These are phyloP conservation scores for Selaginella tamariscina DNA, from an alignment of 75 land plant species.

Conservation along the genomic window DNA sequence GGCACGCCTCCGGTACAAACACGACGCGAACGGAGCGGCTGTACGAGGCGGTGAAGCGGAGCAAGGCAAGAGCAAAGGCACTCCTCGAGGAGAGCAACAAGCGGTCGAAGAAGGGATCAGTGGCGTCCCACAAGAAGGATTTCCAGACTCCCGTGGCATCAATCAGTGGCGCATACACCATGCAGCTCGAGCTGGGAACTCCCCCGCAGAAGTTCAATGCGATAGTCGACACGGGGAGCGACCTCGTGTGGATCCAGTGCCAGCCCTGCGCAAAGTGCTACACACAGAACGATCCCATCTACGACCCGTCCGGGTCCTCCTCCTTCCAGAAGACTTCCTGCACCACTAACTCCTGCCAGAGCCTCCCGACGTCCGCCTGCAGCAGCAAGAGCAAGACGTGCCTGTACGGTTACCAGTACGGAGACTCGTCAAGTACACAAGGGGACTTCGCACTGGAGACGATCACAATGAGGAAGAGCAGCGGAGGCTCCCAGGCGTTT, in stretches of 20 bases:
- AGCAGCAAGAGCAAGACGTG: conserved; percentile 19
- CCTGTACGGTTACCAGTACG: conserved; percentile 53
- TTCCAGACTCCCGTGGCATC: conserved; percentile 5
- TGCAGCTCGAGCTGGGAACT: conserved; percentile 5
- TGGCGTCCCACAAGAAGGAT: not conserved
- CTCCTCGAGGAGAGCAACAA: not conserved
- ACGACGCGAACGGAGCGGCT: not conserved
- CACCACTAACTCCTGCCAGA: not conserved
- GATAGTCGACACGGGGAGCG: conserved; percentile 6
- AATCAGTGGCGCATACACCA: conserved; percentile 4
- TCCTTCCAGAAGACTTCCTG: not conserved
- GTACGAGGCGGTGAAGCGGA: not conserved
- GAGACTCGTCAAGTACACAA: conserved; percentile 44
- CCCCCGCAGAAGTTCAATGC: conserved; percentile 6
- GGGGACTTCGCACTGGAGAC: conserved; percentile 49
- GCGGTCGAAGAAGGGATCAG: not conserved
- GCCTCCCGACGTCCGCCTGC: not conserved
- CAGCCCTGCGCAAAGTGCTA: not conserved
- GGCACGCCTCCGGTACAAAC: not conserved
- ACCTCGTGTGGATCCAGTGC: conserved; percentile 8
- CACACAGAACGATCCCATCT: conserved; percentile 2
- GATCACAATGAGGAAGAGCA: conserved; percentile 33
- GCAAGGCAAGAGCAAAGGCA: conserved; percentile 7
- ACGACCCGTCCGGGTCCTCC: not conserved
- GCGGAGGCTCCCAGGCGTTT: not conserved